These are phyloP conservation scores for Dillenia turbinata DNA, from an alignment of 164 flowering plant genomes.

Conservation along the genomic window DNA sequence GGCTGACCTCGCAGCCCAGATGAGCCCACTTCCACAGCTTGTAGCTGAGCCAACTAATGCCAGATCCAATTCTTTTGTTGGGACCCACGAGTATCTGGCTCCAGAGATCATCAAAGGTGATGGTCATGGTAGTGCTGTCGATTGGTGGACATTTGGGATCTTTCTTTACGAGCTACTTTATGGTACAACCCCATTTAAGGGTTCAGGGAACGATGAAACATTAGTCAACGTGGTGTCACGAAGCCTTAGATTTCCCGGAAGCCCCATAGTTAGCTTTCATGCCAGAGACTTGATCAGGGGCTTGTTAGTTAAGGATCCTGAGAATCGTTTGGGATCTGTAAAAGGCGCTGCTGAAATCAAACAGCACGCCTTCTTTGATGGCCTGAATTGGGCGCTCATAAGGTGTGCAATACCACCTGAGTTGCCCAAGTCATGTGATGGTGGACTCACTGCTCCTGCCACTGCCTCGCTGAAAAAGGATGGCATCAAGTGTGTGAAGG, in stretches of 20 bases:
- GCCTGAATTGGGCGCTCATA: constrained; percentile 82
- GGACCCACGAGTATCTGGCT: constrained; percentile 91
- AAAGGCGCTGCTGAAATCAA: constrained; percentile 89
- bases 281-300: constrained; percentile 69
- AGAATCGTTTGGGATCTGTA: constrained; percentile 61
- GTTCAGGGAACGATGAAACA: constrained; percentile 65
- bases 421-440: constrained; percentile 40
- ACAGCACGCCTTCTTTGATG: constrained; percentile 75
- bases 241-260: constrained; percentile 59
- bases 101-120: constrained; percentile 87
- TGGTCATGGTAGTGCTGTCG: constrained; percentile 89
- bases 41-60: constrained; percentile 87
- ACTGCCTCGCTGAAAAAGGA: constrained; percentile 21
- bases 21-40: constrained; percentile 64
- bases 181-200: constrained; percentile 85
- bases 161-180: constrained; percentile 75
- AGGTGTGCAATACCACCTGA: constrained; percentile 76
- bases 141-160: constrained; percentile 94
- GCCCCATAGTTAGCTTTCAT: constrained; percentile 49
- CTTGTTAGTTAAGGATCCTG: constrained; percentile 66
- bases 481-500: constrained; percentile 15
- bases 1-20: constrained; percentile 37
- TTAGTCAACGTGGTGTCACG: constrained; percentile 64
- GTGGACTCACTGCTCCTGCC: constrained; percentile 14
- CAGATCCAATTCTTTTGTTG: constrained; percentile 87